Conservation (phyloP, 805 yeast species). For the Yarrowia keelungensis region DNA sequence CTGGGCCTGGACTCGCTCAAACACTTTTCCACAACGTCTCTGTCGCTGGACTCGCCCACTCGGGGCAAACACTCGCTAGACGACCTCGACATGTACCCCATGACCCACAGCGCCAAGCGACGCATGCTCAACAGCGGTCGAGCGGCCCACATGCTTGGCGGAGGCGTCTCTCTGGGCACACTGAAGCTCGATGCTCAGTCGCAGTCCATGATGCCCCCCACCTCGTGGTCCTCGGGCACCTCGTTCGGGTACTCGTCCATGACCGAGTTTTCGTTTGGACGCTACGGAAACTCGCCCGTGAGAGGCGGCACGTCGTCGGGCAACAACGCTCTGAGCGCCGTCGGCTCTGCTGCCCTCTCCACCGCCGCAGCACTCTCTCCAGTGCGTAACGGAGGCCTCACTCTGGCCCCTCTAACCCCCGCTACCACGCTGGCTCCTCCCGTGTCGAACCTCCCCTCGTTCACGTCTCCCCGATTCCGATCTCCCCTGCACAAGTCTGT, state of each 20-base stretch:
- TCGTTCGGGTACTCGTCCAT: conserved; percentile 38
- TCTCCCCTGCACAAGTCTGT: conserved; percentile 34
- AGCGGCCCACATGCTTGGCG: conserved; percentile 27
- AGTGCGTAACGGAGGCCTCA: conserved; percentile 38
- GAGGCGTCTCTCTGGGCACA: conserved; percentile 23
- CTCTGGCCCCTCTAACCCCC: conserved; percentile 41
- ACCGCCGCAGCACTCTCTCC: conserved; percentile 30
- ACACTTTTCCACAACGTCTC: conserved; percentile 29
- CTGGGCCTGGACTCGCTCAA: conserved; percentile 36
- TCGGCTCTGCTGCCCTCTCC: conserved; percentile 24
- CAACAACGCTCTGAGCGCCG: conserved; percentile 21
- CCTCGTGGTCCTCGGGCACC: conserved; percentile 23
- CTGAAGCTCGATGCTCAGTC: conserved; percentile 25
- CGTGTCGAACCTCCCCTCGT: conserved; percentile 11
- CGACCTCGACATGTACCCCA: conserved; percentile 33
- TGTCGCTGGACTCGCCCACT: conserved; percentile 31
- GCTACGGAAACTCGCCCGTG: conserved; percentile 30
- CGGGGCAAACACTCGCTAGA: conserved; percentile 33
- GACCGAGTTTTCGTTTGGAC: conserved; percentile 32
- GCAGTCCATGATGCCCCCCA: conserved; percentile 29
- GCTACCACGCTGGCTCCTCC: conserved; percentile 37
- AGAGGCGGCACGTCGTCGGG: conserved; percentile 6
- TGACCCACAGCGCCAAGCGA: conserved; percentile 35
- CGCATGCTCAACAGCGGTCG: conserved; percentile 35
- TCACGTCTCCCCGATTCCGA: conserved; percentile 30